Percentiles rank a stretch among this genome's conserved stretches.
Evolutionary conservation across 768 basidiomycete genomes (phyloP).

Genomic region (Asterophora parasitica): DNA sequence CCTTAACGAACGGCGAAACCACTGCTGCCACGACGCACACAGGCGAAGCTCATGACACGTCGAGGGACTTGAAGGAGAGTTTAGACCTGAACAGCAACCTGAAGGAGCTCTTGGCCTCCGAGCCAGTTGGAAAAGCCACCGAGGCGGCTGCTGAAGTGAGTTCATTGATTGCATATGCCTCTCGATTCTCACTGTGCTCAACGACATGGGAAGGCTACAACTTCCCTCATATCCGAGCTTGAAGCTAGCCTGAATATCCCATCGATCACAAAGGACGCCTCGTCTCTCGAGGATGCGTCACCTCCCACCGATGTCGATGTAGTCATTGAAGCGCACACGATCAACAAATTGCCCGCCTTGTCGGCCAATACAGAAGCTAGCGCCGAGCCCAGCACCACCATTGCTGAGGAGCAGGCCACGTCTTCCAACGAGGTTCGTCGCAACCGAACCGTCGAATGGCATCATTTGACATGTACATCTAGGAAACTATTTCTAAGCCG

Average conservation of each 20-base stretch:
- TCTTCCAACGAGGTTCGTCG: constrained; percentile 8
- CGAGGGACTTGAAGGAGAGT: constrained; percentile 6
- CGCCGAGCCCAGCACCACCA: background rate
- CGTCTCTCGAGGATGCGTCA: constrained; percentile 1
- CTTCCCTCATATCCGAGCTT: background rate
- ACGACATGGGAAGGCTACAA: background rate
- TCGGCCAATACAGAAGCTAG: background rate
- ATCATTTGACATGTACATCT: background rate
- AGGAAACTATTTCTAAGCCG: constrained; percentile 4
- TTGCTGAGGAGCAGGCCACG: background rate
- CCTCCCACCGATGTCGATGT: constrained; percentile 2
- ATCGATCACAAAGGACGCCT: background rate
- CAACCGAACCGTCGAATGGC: background rate
- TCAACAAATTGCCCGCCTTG: background rate
- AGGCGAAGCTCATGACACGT: constrained; percentile 8
- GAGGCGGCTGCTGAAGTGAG: constrained; percentile 10
- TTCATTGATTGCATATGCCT: background rate
- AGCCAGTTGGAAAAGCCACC: constrained; percentile 4
- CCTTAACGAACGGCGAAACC: constrained; percentile 10
- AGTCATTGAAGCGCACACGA: background rate
- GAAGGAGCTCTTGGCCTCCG: constrained; percentile 2
- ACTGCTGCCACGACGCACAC: background rate
- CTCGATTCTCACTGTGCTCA: background rate
- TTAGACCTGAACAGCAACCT: constrained; percentile 5
- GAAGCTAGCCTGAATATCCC: background rate